Evolutionary conservation across 768 basidiomycete genomes (phyloP).

Genomic region (Termitomyces sp.): DNA sequence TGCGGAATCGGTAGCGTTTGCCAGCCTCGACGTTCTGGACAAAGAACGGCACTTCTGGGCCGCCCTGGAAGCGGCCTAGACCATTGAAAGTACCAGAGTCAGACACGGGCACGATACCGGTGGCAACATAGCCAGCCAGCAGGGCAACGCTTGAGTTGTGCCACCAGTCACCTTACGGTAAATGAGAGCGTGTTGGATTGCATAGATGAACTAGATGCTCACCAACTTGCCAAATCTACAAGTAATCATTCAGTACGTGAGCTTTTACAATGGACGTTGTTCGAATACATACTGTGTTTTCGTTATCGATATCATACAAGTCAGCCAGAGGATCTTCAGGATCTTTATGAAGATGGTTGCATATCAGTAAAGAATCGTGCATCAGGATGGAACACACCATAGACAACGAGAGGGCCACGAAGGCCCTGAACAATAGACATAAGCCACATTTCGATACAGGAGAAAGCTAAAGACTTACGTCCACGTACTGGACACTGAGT

Average conservation of each 20-base stretch:
- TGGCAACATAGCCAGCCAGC: constrained; percentile 22
- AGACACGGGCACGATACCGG: constrained; percentile 23
- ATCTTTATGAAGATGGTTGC: not conserved
- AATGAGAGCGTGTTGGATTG: not conserved
- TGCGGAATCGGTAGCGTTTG: constrained; percentile 48
- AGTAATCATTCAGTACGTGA: not conserved
- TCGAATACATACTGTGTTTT: constrained; percentile 5
- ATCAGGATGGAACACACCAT: constrained; percentile 11
- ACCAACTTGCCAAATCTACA: constrained; percentile 20
- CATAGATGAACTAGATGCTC: not conserved
- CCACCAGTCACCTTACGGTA: constrained; percentile 36
- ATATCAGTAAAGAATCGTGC: not conserved
- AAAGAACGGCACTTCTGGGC: constrained; percentile 31
- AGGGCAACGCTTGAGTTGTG: constrained; percentile 19
- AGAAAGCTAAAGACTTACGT: constrained; percentile 7
- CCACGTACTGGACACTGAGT: constrained; percentile 17
- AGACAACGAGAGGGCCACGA: constrained; percentile 22
- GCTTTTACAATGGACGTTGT: not conserved
- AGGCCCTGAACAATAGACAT: constrained; percentile 10
- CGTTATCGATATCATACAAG: constrained; percentile 17
- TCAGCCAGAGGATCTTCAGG: constrained; percentile 8
- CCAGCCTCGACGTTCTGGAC: constrained; percentile 25
- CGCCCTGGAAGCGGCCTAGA: constrained; percentile 33
- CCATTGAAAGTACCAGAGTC: constrained; percentile 44
- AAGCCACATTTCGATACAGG: not conserved